Evolutionary conservation across 2,329 filamentous ascomycete genomes (phyloP).

Genomic region (Phaeosphaeria sp.): DNA sequence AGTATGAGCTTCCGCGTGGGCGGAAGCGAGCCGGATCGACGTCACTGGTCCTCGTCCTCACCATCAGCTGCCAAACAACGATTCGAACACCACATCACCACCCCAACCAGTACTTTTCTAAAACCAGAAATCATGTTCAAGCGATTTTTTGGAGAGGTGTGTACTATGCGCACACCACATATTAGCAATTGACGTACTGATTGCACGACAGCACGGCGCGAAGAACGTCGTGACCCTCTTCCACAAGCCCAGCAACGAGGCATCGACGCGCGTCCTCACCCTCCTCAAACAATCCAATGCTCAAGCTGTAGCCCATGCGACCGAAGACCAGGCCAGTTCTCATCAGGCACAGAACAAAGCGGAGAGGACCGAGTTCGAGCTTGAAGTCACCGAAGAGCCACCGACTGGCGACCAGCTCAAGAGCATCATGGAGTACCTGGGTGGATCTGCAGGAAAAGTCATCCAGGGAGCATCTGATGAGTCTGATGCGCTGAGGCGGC

Average conservation of each 20-base stretch:
- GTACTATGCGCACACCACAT: background rate
- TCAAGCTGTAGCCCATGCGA: slow-evolving; percentile 70
- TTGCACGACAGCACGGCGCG: slow-evolving; percentile 48
- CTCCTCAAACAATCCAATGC: slow-evolving; percentile 83
- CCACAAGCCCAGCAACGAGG: slow-evolving; percentile 77
- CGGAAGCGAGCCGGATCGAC: slow-evolving; percentile 27
- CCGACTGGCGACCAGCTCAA: slow-evolving; percentile 84
- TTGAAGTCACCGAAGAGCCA: slow-evolving; percentile 79
- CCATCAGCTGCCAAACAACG: slow-evolving; percentile 17
- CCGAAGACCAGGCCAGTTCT: slow-evolving; percentile 75
- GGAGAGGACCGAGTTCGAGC: slow-evolving; percentile 76
- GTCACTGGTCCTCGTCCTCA: slow-evolving; percentile 32
- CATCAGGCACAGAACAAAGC: slow-evolving; percentile 65
- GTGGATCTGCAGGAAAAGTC: slow-evolving; percentile 64
- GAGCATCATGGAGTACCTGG: slow-evolving; percentile 84
- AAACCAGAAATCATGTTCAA: slow-evolving; percentile 49
- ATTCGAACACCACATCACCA: slow-evolving; percentile 7
- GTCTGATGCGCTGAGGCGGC: slow-evolving; percentile 79
- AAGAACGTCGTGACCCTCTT: slow-evolving; percentile 94
- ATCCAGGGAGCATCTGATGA: slow-evolving; percentile 76
- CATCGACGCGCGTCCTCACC: slow-evolving; percentile 75
- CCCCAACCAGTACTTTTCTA: slow-evolving; percentile 10
- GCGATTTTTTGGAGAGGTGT: slow-evolving; percentile 56
- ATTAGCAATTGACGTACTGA: slow-evolving; percentile 15
- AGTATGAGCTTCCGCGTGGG: background rate